Evolutionary conservation across 179 eudicot species (phyloP).

Genomic region (Patellifolia procumbens): DNA sequence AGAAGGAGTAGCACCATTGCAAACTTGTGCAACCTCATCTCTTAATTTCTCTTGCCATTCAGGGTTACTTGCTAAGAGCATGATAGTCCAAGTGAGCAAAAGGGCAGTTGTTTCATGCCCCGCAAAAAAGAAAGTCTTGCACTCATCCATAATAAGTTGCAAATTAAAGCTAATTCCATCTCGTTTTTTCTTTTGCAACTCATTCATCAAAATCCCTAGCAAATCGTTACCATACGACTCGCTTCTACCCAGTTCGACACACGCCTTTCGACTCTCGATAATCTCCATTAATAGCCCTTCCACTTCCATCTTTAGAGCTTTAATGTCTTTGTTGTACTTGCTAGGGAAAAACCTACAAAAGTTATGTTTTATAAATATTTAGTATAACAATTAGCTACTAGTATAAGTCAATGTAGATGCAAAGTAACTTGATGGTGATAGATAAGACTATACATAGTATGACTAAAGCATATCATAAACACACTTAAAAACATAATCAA

Average conservation of each 20-base stretch:
- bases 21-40: constrained; percentile 33
- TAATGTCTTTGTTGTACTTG: constrained; percentile 83
- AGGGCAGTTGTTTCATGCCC: constrained; percentile 51
- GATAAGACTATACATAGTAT: constrained; percentile 23
- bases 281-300: constrained; percentile 78
- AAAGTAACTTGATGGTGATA: constrained; percentile 13
- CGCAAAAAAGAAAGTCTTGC: constrained; percentile 41
- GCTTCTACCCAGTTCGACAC: constrained; percentile 68
- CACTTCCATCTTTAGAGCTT: constrained; percentile 65
- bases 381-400: no score
- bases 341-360: constrained; percentile 73
- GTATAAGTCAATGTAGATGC: constrained; percentile 26
- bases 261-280: constrained; percentile 60
- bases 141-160: constrained; percentile 64
- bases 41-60: constrained; percentile 46
- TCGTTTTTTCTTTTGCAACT: constrained; percentile 45
- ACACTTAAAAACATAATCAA: constrained; percentile 13
- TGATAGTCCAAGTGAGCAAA: constrained; percentile 50
- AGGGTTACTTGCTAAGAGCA: constrained; percentile 47
- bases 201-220: constrained; percentile 68
- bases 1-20: constrained; percentile 32
- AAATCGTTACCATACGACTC: constrained; percentile 76
- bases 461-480: neutral
- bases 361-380: neutral
- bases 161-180: constrained; percentile 49